Conservation (phyloP, 148 eudicot genomes). For the Oxyria digyna region DNA sequence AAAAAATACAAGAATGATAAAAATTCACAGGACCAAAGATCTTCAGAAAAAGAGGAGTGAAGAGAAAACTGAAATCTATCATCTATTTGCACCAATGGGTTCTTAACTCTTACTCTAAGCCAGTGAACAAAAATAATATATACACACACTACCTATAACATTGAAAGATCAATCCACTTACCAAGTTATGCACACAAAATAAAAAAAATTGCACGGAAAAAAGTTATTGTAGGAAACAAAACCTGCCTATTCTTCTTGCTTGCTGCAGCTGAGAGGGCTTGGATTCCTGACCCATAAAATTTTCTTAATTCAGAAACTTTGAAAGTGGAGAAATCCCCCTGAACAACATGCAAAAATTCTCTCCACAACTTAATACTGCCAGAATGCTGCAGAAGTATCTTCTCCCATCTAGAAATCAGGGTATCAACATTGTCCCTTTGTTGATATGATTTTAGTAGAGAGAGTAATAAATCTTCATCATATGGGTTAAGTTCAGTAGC, state of each 20-base stretch:
- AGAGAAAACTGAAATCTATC: background rate
- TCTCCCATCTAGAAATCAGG: slow-evolving; percentile 85
- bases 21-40: background rate
- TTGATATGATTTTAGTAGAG: slow-evolving; percentile 68
- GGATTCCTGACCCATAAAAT: slow-evolving; percentile 67
- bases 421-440: slow-evolving; percentile 57
- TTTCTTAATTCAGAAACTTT: slow-evolving; percentile 84
- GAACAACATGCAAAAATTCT: slow-evolving; percentile 61
- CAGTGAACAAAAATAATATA: background rate
- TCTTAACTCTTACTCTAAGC: background rate
- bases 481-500: slow-evolving; percentile 80
- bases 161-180: background rate
- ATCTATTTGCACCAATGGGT: background rate
- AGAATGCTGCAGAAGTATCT: slow-evolving; percentile 55
- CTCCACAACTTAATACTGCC: slow-evolving; percentile 80
- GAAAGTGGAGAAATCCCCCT: slow-evolving; percentile 75
- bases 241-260: slow-evolving; percentile 92
- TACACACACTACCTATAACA: background rate
- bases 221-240: slow-evolving; percentile 27
- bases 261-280: slow-evolving; percentile 72
- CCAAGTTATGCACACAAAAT: no score
- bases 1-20: background rate
- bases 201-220: no score
- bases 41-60: background rate
- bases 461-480: slow-evolving; percentile 64